Conservation (phyloP, 768 basidiomycete genomes). For the Calocera viscosa region DNA sequence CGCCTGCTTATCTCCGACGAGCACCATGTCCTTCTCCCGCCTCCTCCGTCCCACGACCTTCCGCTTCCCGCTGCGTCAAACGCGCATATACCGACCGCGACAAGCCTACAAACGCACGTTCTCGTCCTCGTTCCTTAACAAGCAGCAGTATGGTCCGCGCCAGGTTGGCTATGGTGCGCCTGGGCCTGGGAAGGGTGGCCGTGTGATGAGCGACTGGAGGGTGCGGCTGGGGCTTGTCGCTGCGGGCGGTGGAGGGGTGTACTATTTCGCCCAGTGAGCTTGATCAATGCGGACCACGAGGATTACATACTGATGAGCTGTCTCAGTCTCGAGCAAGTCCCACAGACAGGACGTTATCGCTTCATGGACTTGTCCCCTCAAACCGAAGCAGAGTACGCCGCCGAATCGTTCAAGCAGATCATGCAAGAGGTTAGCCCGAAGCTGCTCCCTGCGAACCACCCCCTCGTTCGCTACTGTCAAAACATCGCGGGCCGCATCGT, state of each 20-base stretch:
- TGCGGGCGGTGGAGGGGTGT: not conserved
- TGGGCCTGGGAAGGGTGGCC: not conserved
- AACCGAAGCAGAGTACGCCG: constrained; percentile 36
- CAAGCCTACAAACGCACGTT: not conserved
- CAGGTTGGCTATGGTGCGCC: not conserved
- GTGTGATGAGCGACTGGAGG: not conserved
- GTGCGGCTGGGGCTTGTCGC: not conserved
- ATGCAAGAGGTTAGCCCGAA: constrained; percentile 39
- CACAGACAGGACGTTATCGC: constrained; percentile 75
- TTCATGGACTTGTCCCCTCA: constrained; percentile 68
- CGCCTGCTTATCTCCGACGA: no score
- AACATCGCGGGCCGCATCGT: constrained; percentile 58
- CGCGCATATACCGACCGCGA: not conserved
- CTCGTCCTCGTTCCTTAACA: not conserved
- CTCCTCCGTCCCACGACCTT: not conserved
- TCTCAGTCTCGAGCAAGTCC: constrained; percentile 64
- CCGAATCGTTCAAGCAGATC: constrained; percentile 31
- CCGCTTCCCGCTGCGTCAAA: not conserved
- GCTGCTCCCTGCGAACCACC: constrained; percentile 56
- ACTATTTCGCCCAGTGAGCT: not conserved
- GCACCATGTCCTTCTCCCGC: not conserved
- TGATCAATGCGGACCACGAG: not conserved
- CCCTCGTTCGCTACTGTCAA: constrained; percentile 52
- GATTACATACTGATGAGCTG: not conserved
- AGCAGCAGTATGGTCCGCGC: not conserved